Evolutionary conservation across 2,329 filamentous ascomycete genomes (phyloP).

Genomic region (Aspergillus brasiliensis): DNA sequence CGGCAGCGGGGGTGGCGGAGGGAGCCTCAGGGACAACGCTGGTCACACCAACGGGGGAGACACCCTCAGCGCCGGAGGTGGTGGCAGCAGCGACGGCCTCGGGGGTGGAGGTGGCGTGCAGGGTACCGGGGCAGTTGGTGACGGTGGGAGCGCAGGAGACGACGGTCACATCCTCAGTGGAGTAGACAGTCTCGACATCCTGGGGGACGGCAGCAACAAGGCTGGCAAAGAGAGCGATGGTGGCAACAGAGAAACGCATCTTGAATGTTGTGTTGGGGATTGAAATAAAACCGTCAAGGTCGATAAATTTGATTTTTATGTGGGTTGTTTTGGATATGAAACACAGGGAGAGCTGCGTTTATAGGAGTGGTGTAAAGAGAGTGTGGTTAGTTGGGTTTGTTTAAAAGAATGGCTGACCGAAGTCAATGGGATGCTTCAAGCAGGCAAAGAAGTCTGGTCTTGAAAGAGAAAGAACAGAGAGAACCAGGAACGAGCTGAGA

Average conservation of each 20-base stretch:
- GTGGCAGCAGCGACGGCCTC: slow-evolving; percentile 23
- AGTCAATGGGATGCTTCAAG: slow-evolving; percentile 43
- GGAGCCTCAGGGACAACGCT: slow-evolving; percentile 2
- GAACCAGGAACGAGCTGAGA: slow-evolving; percentile 23
- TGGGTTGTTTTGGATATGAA: slow-evolving; percentile 5
- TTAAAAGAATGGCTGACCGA: slow-evolving; percentile 49
- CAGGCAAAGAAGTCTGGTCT: slow-evolving; percentile 35
- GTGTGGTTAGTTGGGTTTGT: slow-evolving; percentile 34
- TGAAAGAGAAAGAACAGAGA: slow-evolving; percentile 31
- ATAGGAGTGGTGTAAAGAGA: slow-evolving; percentile 27
- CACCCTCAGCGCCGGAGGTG: slow-evolving; percentile 4
- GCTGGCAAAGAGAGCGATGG: slow-evolving; percentile 46
- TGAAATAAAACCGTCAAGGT: slow-evolving; percentile 37
- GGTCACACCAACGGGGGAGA: slow-evolving; percentile 11
- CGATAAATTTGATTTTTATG: slow-evolving; percentile 12
- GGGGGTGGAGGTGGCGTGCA: slow-evolving; percentile 26
- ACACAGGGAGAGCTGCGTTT: slow-evolving; percentile 7
- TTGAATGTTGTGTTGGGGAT: slow-evolving; percentile 33
- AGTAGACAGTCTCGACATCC: slow-evolving; percentile 54
- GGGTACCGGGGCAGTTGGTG: slow-evolving; percentile 57
- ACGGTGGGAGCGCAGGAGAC: slow-evolving; percentile 63
- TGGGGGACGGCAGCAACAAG: slow-evolving; percentile 42
- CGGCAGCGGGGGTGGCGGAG: slow-evolving; percentile 5
- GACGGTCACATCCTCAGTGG: slow-evolving; percentile 63
- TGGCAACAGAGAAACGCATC: slow-evolving; percentile 48